A percentile compares a stretch with the other conserved stretches of the same genome.
Evolutionary conservation across 2,329 filamentous ascomycete genomes (phyloP).

Genomic region (Talaromyces sp.): DNA sequence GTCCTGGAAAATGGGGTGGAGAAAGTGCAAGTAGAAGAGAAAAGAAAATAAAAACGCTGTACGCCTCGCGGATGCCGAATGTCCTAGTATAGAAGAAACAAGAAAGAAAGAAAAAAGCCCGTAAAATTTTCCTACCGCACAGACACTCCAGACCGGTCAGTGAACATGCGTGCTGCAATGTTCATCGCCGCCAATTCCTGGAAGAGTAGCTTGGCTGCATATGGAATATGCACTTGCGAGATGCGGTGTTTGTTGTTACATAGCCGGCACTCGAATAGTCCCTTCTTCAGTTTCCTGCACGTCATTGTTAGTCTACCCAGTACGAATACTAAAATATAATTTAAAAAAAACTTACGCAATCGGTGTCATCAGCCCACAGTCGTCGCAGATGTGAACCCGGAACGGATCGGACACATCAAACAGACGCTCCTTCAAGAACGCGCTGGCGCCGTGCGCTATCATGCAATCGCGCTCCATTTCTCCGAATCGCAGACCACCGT

Average conservation of each 20-base stretch:
- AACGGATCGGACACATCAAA: conserved; percentile 98
- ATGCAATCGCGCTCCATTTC: conserved; percentile 99
- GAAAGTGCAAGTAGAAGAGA: neutral
- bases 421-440: conserved; percentile 93
- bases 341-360: conserved; percentile 73
- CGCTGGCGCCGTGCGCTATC: conserved; percentile 97
- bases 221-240: conserved; percentile 94
- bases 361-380: conserved; percentile 97
- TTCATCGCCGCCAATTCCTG: conserved; percentile 98
- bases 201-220: conserved; percentile 96
- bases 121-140: conserved; percentile 25
- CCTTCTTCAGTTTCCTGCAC: conserved; percentile 80
- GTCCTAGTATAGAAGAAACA: conserved; percentile 4
- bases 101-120: neutral
- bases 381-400: conserved; percentile 96
- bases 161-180: conserved; percentile 96
- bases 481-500: conserved; percentile 97
- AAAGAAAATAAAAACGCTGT: conserved; percentile 6
- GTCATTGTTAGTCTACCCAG: neutral
- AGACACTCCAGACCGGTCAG: conserved; percentile 51
- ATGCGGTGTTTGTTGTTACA: conserved; percentile 99
- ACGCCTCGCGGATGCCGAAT: conserved; percentile 11
- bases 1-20: neutral
- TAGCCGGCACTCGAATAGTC: conserved; percentile 91
- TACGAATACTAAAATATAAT: conserved; percentile 18